These are phyloP conservation scores for Fusarium oligoseptatum DNA, from an alignment of 2,329 filamentous ascomycete species.

Conservation along the genomic window DNA sequence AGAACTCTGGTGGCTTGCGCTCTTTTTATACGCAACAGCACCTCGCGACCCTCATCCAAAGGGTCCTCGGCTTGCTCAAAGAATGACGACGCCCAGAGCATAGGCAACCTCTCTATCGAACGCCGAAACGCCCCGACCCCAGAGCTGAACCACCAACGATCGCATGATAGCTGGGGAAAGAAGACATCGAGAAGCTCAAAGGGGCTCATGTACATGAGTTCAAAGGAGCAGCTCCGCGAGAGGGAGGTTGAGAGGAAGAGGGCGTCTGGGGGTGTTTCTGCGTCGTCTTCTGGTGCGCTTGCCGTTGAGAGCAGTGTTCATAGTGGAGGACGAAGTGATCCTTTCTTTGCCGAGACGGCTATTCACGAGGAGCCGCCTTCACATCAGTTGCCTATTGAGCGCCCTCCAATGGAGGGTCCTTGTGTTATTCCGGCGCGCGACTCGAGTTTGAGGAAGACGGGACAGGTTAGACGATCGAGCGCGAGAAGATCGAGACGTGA, in stretches of 20 bases:
- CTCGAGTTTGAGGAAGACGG: slow-evolving; percentile 74
- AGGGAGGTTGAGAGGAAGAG: slow-evolving; percentile 74
- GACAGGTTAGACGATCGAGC: slow-evolving; percentile 66
- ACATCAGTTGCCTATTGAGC: slow-evolving; percentile 44
- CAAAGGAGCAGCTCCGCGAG: slow-evolving; percentile 74
- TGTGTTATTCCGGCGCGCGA: slow-evolving; percentile 75
- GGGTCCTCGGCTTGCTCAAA: slow-evolving; percentile 66
- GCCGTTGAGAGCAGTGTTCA: slow-evolving; percentile 55
- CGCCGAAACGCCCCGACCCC: slow-evolving; percentile 62
- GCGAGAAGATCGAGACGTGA: slow-evolving; percentile 64
- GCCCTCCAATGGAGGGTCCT: slow-evolving; percentile 53
- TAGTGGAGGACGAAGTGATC: slow-evolving; percentile 57
- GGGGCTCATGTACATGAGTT: slow-evolving; percentile 80
- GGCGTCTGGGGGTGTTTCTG: slow-evolving; percentile 44
- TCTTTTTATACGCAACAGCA: slow-evolving; percentile 69
- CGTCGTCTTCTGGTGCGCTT: slow-evolving; percentile 50
- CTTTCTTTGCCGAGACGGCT: slow-evolving; percentile 65
- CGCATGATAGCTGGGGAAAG: slow-evolving; percentile 73
- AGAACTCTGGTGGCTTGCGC: slow-evolving; percentile 65
- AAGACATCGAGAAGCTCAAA: slow-evolving; percentile 67
- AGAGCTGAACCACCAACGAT: slow-evolving; percentile 66
- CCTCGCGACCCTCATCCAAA: slow-evolving; percentile 69
- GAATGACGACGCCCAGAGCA: slow-evolving; percentile 71
- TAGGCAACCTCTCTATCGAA: slow-evolving; percentile 75
- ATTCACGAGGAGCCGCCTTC: slow-evolving; percentile 67